Percentiles rank a stretch among this genome's conserved stretches.
Evolutionary conservation across 768 basidiomycete genomes (phyloP).

Genomic region (Porpolomopsis calyptriformis): DNA sequence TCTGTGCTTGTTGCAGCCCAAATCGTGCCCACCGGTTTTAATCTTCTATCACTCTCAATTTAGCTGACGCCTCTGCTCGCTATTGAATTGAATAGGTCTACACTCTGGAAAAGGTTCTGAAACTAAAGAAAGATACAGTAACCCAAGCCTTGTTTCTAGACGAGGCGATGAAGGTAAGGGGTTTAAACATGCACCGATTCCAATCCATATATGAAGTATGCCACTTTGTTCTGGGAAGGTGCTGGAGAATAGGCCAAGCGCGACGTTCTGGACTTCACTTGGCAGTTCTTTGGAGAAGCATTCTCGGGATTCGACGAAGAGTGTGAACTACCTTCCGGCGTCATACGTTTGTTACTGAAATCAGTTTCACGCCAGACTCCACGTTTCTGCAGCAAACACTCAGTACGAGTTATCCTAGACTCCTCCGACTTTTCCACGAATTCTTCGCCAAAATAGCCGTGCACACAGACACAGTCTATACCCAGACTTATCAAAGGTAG

Average conservation of each 20-base stretch:
- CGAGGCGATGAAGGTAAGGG: conserved; percentile 77
- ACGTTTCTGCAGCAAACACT: conserved; percentile 87
- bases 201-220: too few species aligned
- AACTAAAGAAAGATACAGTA: conserved; percentile 73
- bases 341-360: background rate
- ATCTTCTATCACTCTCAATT: background rate
- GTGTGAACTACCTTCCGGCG: conserved; percentile 31
- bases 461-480: conserved; percentile 91
- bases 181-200: background rate
- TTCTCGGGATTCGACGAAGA: conserved; percentile 68
- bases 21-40: too few species aligned
- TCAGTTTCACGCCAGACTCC: conserved; percentile 62
- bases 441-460: conserved; percentile 94
- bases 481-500: conserved; percentile 74
- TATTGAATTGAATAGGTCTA: conserved; percentile 53
- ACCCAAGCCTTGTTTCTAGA: conserved; percentile 78
- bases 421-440: conserved; percentile 88
- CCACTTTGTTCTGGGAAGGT: conserved; percentile 31
- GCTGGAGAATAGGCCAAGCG: conserved; percentile 85
- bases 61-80: background rate
- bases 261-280: conserved; percentile 82
- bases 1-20: too few species aligned
- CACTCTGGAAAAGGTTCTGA: conserved; percentile 87
- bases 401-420: conserved; percentile 72
- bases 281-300: conserved; percentile 74